phyloP scores from a whole-genome alignment of 371 early-diverging fungal genomes.

The Blakeslea trispora region DNA sequence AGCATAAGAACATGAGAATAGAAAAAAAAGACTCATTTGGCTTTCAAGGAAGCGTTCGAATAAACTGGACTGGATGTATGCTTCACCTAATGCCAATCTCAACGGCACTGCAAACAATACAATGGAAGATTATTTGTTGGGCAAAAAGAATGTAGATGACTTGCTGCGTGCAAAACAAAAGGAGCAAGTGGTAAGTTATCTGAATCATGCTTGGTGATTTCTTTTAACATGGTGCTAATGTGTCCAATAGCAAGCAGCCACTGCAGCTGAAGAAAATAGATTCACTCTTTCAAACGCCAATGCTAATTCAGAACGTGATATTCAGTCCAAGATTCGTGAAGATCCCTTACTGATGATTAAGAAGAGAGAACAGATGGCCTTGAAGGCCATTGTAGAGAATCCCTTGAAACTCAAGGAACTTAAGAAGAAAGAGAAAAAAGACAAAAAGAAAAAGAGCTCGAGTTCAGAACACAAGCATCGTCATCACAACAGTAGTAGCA shows the following conservation, averaged over 20 bases:
- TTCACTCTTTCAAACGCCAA: conserved; percentile 51
- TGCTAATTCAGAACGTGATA: conserved; percentile 83
- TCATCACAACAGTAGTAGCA: conserved; percentile 14
- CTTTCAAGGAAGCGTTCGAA: conserved; percentile 64
- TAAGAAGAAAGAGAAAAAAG: conserved; percentile 45
- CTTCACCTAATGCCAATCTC: conserved; percentile 62
- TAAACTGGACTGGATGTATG: conserved; percentile 96
- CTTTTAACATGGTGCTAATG: not conserved
- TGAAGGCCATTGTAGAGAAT: conserved; percentile 78
- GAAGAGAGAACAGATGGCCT: conserved; percentile 78
- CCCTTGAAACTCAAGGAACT: conserved; percentile 71
- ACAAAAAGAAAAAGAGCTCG: conserved; percentile 42
- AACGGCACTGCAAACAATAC: conserved; percentile 63
- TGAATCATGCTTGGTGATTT: not conserved
- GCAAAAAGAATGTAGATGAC: conserved; percentile 81
- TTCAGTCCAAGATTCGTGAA: conserved; percentile 85
- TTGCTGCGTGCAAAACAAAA: conserved; percentile 57
- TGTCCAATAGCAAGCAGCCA: conserved; percentile 21
- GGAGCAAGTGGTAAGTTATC: conserved; percentile 47
- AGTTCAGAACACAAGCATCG: conserved; percentile 9
- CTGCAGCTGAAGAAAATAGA: conserved; percentile 23
- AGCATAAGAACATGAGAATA: conserved; percentile 6
- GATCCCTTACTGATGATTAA: conserved; percentile 92
- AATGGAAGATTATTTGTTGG: conserved; percentile 89
- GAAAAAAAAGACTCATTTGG: too few relatives aligned